Conservation (phyloP, 2,329 filamentous ascomycete species). For the Xylogone sp. region DNA sequence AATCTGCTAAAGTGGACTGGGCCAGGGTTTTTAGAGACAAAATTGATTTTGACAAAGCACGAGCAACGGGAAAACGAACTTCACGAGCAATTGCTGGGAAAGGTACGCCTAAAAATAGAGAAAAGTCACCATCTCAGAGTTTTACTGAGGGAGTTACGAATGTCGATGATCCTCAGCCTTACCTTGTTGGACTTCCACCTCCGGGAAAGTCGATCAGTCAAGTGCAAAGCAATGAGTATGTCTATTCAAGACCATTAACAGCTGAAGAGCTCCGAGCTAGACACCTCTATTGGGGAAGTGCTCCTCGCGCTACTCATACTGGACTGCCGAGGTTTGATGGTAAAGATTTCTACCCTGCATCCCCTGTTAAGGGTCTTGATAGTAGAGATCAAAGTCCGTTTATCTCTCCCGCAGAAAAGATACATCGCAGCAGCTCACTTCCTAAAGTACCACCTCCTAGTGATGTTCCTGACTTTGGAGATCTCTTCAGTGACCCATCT, state of each 20-base stretch:
- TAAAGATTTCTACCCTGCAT: conserved; percentile 59
- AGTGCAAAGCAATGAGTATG: conserved; percentile 44
- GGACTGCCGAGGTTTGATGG: conserved; percentile 62
- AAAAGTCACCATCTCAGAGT: background rate
- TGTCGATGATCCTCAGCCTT: conserved; percentile 33
- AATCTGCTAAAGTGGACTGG: background rate
- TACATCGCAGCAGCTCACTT: background rate
- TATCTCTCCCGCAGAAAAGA: background rate
- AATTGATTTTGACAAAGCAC: background rate
- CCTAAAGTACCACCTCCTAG: background rate
- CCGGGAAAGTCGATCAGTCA: conserved; percentile 37
- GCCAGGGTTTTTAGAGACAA: background rate
- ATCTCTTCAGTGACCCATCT: conserved; percentile 1
- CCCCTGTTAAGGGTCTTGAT: conserved; percentile 39
- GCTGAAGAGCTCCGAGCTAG: conserved; percentile 56
- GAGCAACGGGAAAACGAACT: background rate
- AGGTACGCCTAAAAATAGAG: background rate
- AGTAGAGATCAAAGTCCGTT: background rate
- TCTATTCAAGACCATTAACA: conserved; percentile 54
- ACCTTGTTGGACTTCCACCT: conserved; percentile 52
- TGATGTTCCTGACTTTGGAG: background rate
- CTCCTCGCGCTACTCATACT: conserved; percentile 44
- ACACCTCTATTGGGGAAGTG: conserved; percentile 57
- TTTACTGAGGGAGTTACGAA: background rate
- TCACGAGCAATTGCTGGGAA: background rate